Evolutionary conservation across 1,139 yeast genomes (phyloP), one percentile per base, ranked within the genome.

Genomic region (Nakaseomyces uthaithaninus): DNA sequence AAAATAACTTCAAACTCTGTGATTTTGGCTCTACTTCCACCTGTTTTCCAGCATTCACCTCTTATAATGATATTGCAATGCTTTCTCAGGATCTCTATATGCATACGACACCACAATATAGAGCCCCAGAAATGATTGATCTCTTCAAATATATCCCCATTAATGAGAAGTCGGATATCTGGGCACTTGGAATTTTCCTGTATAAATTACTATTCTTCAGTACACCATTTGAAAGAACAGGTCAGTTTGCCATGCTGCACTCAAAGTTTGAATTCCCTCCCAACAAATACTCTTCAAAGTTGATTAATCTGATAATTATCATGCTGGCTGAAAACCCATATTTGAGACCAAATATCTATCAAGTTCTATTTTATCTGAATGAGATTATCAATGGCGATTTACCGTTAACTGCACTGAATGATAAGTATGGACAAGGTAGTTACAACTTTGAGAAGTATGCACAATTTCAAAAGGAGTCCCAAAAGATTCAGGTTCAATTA

Each of bases 91-190:
- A 91, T 56, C 75, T 91, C 43, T 77, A 84, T 68, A 80, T 80
- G 47, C 93, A 91, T 60, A 91, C 98, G 0, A 91, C 98, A 2
- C 95, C 96, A n/a, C 98, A 91, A 61, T 91, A 91, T 62, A 71
- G 98, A 50, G 73, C 95, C 1, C 98, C 98, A 0, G 98, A 91
- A 62, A 91, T 91, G 98, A 74, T 93, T 41, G 97, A 91, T 62
- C 69, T 91, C 34, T 75, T 81, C 48, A 72, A 82, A 47, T 85
- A 93, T 3, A 72, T 81, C 45, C 94, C 97, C 3, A 83, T 91
- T 46, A 94, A 89, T 62, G 97, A 91, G 57, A 91, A 91, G 60
- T 77, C 89, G 46, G 98, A 91, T 63, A 79, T 91, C 25, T 91
- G 98, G 98, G 98, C 98, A 0, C 66, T 91, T 44, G 98, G 98